Percentiles rank a stretch among this genome's conserved stretches.
phyloP scores from a whole-genome alignment of 2,329 filamentous ascomycete genomes.

The Dothidotthia symphoricarpi region DNA sequence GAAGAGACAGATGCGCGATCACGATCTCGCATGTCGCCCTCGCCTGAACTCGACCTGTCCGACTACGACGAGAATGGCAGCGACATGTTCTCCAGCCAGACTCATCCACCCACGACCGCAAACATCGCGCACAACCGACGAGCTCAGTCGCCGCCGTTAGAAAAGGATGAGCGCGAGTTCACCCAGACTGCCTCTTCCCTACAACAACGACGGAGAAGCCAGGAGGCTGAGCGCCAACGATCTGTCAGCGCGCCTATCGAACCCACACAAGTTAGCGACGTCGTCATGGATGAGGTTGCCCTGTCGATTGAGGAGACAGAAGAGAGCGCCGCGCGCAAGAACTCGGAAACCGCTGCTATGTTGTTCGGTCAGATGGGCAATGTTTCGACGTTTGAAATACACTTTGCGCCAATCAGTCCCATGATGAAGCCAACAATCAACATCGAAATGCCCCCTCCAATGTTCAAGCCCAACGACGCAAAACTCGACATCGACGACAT shows the following conservation, averaged over 20 bases:
- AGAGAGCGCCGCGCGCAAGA: constrained; percentile 51
- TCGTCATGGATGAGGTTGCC: constrained; percentile 40
- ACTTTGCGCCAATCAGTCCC: constrained; percentile 46
- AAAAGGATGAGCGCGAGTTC: constrained; percentile 95
- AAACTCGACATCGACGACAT: constrained; percentile 36
- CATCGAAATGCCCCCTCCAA: constrained; percentile 34
- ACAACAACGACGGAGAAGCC: constrained; percentile 56
- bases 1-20: constrained; percentile 59
- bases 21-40: constrained; percentile 73
- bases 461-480: constrained; percentile 32
- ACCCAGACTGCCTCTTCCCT: constrained; percentile 90
- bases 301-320: constrained; percentile 47
- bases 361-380: constrained; percentile 50
- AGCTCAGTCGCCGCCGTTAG: constrained; percentile 81
- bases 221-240: constrained; percentile 42
- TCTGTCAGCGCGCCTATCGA: constrained; percentile 42
- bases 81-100: constrained; percentile 58
- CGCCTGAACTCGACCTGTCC: constrained; percentile 89
- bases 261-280: constrained; percentile 28
- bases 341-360: constrained; percentile 50
- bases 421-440: constrained; percentile 43
- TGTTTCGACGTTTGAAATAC: constrained; percentile 39
- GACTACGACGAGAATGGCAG: constrained; percentile 72
- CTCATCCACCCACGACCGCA: constrained; percentile 42
- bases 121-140: constrained; percentile 61